Evolutionary conservation across 2,329 filamentous ascomycete genomes (phyloP).

Genomic region (Apiospora koreana): DNA sequence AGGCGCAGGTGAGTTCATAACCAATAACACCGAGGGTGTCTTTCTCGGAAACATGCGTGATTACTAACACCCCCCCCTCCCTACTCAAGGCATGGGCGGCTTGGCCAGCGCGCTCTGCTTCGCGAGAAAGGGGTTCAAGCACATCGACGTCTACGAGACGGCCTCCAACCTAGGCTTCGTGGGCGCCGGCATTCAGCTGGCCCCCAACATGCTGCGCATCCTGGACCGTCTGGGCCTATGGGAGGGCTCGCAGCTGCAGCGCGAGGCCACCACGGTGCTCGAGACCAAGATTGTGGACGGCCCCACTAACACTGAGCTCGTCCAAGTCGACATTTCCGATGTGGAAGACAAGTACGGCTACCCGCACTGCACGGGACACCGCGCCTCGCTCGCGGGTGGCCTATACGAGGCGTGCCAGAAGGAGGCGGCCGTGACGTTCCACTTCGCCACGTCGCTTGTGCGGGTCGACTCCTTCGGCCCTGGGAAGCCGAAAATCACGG

Average conservation of each 20-base stretch:
- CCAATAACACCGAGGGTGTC: background rate
- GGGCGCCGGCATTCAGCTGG: conserved; percentile 81
- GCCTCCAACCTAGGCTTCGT: conserved; percentile 77
- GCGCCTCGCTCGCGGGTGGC: conserved; percentile 68
- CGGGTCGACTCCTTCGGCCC: conserved; percentile 61
- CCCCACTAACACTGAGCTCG: conserved; percentile 67
- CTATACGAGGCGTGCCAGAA: conserved; percentile 71
- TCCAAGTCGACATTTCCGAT: conserved; percentile 68
- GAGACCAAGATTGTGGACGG: conserved; percentile 78
- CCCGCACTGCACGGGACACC: conserved; percentile 79
- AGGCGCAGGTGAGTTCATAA: conserved; percentile 44
- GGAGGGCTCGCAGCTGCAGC: conserved; percentile 59
- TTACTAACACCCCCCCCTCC: background rate
- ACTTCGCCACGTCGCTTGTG: conserved; percentile 61
- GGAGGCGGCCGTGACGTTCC: conserved; percentile 65
- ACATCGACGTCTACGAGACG: conserved; percentile 74
- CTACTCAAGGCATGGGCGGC: conserved; percentile 73
- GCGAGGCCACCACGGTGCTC: conserved; percentile 69
- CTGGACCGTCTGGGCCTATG: conserved; percentile 74
- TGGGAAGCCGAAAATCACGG: conserved; percentile 56
- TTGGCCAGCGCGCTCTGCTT: conserved; percentile 71
- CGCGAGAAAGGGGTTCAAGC: conserved; percentile 73
- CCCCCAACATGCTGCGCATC: conserved; percentile 79
- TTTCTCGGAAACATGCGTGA: background rate
- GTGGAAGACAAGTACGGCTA: conserved; percentile 70